Evolutionary conservation across 352 stramenopile species (phyloP), one percentile per base, ranked within the genome.

Genomic region (Phytophthora citricola): DNA sequence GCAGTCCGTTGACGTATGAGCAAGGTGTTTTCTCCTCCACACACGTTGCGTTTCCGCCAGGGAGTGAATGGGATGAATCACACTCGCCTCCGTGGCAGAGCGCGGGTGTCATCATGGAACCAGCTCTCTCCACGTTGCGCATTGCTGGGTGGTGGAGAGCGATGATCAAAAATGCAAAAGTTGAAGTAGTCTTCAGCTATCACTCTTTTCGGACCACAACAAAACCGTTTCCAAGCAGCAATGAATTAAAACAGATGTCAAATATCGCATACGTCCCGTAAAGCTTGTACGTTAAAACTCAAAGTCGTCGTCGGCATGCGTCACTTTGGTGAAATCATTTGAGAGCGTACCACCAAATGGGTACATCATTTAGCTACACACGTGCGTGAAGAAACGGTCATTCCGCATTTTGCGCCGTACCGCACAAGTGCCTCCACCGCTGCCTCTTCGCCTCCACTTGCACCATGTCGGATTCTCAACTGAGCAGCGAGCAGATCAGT

Each of bases 401-500:
- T 67, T 78, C 54, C 45, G 51, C 51, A 65, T 66, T 66, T 36
- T 45, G 45, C 66, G 39, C 39, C 8, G 15, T 41, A 43, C 52
- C 17, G 20, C 49, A 29, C 36, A 74, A 69, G 58, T 36, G 50
- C 17, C 39, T 55, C 17, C 17, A 20, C 20, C 26, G 43, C n/a
- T 14, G 46, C 5, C 24, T 20, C 1, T 4, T 53, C 22, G 54
- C 27, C n/a, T 43, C 40, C 52, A 26, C 31, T 22, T 44, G 17
- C 17, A 57, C 12, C 46, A 89, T 87, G 77, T 59, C 75, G 20
- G 58, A 77, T 27, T 54, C 64, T 24, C 45, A 65, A n/a, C 65
- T 90, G 32, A 83, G 24, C 34, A 75, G 66, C 46, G 71, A 73
- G 17, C 52, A 82, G 52, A 88, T 90, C 69, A 82, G 73, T 44